Conservation (phyloP, 2,329 filamentous ascomycete genomes). For the Aspergillus sp. region DNA sequence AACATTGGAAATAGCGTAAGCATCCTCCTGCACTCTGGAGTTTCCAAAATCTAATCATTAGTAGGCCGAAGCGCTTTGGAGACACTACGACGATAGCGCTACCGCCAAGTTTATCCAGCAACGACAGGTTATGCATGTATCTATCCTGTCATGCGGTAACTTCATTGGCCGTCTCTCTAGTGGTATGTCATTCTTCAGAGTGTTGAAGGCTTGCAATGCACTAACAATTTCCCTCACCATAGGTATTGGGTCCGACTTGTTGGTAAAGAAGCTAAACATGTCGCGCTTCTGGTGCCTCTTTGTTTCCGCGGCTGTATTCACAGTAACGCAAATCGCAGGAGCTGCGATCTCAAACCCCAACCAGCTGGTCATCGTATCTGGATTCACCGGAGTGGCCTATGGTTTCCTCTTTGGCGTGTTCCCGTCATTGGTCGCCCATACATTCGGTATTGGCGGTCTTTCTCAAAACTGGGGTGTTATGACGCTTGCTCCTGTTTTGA, state of each 20-base stretch:
- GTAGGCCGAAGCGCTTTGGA: slow-evolving; percentile 75
- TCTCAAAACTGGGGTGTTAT: slow-evolving; percentile 97
- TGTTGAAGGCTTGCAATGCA: slow-evolving; percentile 10
- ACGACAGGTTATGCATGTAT: slow-evolving; percentile 86
- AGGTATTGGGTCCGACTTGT: slow-evolving; percentile 85
- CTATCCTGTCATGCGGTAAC: slow-evolving; percentile 83
- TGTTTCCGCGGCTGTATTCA: slow-evolving; percentile 71
- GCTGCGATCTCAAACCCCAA: slow-evolving; percentile 72
- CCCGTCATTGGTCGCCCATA: slow-evolving; percentile 82
- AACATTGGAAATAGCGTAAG: slow-evolving; percentile 86
- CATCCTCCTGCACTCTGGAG: not conserved
- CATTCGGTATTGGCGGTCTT: slow-evolving; percentile 83
- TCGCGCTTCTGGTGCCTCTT: slow-evolving; percentile 91
- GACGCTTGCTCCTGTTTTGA: slow-evolving; percentile 81
- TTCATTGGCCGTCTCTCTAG: slow-evolving; percentile 76
- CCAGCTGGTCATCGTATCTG: slow-evolving; percentile 71
- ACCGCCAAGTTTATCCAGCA: slow-evolving; percentile 70
- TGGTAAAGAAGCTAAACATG: slow-evolving; percentile 74
- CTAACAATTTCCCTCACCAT: slow-evolving; percentile 5
- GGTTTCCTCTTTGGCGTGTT: slow-evolving; percentile 93
- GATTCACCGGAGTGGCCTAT: slow-evolving; percentile 81
- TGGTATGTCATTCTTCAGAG: slow-evolving; percentile 45
- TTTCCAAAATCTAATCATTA: slow-evolving; percentile 3
- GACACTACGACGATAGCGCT: slow-evolving; percentile 70
- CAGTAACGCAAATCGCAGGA: slow-evolving; percentile 71